phyloP scores from a whole-genome alignment of 2,329 filamentous ascomycete species.

The Arthrinium puccinioides region DNA sequence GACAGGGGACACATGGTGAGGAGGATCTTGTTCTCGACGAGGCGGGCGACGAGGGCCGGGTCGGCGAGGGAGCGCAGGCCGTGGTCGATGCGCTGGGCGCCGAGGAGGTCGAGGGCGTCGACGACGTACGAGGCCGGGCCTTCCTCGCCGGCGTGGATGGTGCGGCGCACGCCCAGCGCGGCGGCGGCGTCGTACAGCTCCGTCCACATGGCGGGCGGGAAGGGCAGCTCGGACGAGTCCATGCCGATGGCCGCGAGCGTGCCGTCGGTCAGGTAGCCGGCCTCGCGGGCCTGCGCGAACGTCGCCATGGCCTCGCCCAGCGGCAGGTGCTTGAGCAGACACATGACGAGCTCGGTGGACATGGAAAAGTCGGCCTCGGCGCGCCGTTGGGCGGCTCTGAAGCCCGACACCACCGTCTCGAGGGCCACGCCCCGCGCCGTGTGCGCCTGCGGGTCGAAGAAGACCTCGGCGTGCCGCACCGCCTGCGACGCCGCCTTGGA shows the following conservation, averaged over 20 bases:
- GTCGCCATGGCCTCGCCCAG: slow-evolving; percentile 44
- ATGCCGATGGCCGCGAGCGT: slow-evolving; percentile 5
- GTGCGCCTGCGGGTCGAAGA: slow-evolving; percentile 9
- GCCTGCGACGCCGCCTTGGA: slow-evolving; percentile 4
- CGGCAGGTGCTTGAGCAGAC: slow-evolving; percentile 50
- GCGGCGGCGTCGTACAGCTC: slow-evolving; percentile 6
- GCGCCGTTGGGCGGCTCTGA: slow-evolving; percentile 1
- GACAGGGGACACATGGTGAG: slow-evolving; percentile 31
- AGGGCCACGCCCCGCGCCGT: slow-evolving; percentile 4
- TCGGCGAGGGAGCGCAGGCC: slow-evolving; percentile 29
- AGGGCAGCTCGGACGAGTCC: slow-evolving; percentile 4
- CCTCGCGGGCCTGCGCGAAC: slow-evolving; percentile 32
- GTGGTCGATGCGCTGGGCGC: slow-evolving; percentile 31
- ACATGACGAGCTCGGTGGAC: slow-evolving; percentile 25
- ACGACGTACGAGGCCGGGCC: slow-evolving; percentile 5
- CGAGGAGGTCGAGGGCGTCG: slow-evolving; percentile 1
- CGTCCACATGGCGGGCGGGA: slow-evolving; percentile 5
- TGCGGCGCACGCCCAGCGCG: slow-evolving; percentile 7
- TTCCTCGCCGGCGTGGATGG: slow-evolving; percentile 8
- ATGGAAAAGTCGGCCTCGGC: slow-evolving; percentile 65
- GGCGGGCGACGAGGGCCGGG: slow-evolving; percentile 21
- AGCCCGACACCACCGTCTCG: slow-evolving; percentile 3
- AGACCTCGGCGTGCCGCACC: slow-evolving; percentile 9
- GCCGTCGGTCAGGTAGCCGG: slow-evolving; percentile 51
- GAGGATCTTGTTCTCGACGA: slow-evolving; percentile 24